Conservation (phyloP, 352 stramenopile genomes). For the Phytophthora rubi region DNA sequence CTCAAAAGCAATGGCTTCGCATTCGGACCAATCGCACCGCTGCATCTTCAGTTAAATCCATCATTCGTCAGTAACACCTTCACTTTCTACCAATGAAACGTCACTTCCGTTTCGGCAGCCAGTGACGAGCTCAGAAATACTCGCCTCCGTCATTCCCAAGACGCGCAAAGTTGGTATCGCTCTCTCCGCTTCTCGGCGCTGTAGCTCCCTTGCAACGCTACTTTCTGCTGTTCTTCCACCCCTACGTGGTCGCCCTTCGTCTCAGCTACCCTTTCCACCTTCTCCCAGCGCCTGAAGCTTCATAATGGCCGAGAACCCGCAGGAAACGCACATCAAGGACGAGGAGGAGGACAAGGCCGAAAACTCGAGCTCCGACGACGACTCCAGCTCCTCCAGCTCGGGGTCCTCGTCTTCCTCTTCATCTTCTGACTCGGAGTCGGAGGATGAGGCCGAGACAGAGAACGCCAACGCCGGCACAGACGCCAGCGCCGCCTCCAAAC, state of each 20-base stretch:
- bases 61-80: slow-evolving; percentile 25
- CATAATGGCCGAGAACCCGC: slow-evolving; percentile 39
- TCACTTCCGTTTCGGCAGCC: slow-evolving; percentile 25
- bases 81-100: slow-evolving; percentile 33
- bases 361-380: slow-evolving; percentile 77
- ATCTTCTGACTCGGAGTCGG: slow-evolving; percentile 81
- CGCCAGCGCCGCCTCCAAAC: slow-evolving; percentile 14
- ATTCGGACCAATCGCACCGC: slow-evolving; percentile 15
- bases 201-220: neutral
- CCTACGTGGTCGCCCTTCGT: neutral
- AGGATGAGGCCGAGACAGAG: slow-evolving; percentile 57
- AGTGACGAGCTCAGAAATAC: slow-evolving; percentile 39
- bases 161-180: slow-evolving; percentile 4
- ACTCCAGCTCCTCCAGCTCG: slow-evolving; percentile 80
- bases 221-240: no score
- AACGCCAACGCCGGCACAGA: slow-evolving; percentile 16
- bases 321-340: slow-evolving; percentile 33
- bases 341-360: slow-evolving; percentile 56
- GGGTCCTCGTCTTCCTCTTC: slow-evolving; percentile 74
- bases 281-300: slow-evolving; percentile 1
- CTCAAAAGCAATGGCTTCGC: neutral
- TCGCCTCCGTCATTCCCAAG: slow-evolving; percentile 19
- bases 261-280: neutral
- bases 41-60: neutral
- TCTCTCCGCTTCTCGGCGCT: neutral